Percentiles rank a stretch among this genome's conserved stretches.
phyloP scores from a whole-genome alignment of 2,329 filamentous ascomycete genomes.

The Cladophialophora carrionii region DNA sequence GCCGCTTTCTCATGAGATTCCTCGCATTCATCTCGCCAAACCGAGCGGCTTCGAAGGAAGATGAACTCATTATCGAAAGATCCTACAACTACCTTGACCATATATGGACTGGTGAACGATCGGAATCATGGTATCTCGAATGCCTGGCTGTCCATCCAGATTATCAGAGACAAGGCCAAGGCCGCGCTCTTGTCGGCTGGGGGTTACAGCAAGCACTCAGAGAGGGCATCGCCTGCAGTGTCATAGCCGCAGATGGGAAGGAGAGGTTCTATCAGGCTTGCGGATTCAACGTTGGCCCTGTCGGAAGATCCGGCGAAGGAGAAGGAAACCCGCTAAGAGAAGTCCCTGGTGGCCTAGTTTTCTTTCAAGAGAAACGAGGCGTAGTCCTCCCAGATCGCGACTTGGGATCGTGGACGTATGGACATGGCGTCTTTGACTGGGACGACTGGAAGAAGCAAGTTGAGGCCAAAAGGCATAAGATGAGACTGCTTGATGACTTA shows the following conservation, averaged over 20 bases:
- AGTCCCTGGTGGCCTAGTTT: constrained; percentile 31
- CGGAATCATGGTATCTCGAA: constrained; percentile 42
- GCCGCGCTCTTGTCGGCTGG: constrained; percentile 48
- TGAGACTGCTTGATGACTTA: background rate
- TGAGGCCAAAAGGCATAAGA: background rate
- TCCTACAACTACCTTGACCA: constrained; percentile 34
- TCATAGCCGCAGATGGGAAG: constrained; percentile 47
- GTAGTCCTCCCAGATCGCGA: constrained; percentile 23
- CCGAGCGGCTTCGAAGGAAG: constrained; percentile 25
- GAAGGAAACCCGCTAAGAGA: constrained; percentile 33
- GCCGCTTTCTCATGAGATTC: constrained; percentile 47
- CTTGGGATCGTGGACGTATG: constrained; percentile 27
- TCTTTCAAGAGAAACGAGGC: constrained; percentile 34
- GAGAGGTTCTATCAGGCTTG: constrained; percentile 48
- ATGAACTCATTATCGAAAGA: constrained; percentile 32
- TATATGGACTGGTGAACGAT: constrained; percentile 41
- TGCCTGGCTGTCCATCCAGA: constrained; percentile 42
- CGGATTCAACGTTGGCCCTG: constrained; percentile 42
- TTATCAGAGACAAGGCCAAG: constrained; percentile 46
- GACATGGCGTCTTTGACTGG: constrained; percentile 31
- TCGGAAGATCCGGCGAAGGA: constrained; percentile 33
- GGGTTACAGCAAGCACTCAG: constrained; percentile 42
- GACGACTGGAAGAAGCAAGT: constrained; percentile 23
- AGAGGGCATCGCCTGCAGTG: constrained; percentile 41
- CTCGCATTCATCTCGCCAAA: constrained; percentile 28